Base-by-base conservation (phyloP, 2,329 filamentous ascomycete genomes). In the Fusarium chaquense region DNA sequence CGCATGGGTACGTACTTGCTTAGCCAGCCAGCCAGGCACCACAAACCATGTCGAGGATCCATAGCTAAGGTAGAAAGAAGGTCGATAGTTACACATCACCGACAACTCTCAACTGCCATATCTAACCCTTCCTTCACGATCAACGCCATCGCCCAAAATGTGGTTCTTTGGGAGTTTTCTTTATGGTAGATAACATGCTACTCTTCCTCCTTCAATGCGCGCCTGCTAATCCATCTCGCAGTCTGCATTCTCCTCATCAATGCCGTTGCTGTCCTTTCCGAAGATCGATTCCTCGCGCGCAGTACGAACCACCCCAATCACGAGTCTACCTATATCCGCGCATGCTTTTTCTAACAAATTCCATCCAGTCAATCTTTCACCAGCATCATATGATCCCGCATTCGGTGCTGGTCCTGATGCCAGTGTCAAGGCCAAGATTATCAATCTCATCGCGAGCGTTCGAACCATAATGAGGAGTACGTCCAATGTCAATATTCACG, bases 391-490 rank as follows among this genome's bases (percentile, higher is more conserved):
- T 73, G 93, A 97, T 73, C 91, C 93, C 1, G 89, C 90, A 41
- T 97, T 97, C 79, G 93, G 94, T 74, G 83, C 90, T 71, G 82
- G 86, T 76, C 76, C 92, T 73, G 92, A 93, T 73, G 87, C 90
- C 70, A 94, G 93, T 80, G 86, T 97, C 75, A 95, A 96, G 81
- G 91, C 91, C 53, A 96, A 96, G 80, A 86, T 94, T 43, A 91
- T 98, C 75, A 94, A 97, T 79, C 82, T 98, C 76, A 96, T 98
- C 72, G 92, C 93, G 36, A 96, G 93, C 76, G 91, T 98, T 73
- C 87, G 95, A 80, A 97, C 93, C 61, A 84, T 98, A 57, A 97
- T 97, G 93, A 89, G 95, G 83, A 94, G 94, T 98, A 75, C 54
- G 79, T 32, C 59, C 22, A 43, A 35, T 35, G 13, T 26, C 32